Base-by-base conservation (phyloP, 305 asterid genomes). In the Fraxinus nigra region DNA sequence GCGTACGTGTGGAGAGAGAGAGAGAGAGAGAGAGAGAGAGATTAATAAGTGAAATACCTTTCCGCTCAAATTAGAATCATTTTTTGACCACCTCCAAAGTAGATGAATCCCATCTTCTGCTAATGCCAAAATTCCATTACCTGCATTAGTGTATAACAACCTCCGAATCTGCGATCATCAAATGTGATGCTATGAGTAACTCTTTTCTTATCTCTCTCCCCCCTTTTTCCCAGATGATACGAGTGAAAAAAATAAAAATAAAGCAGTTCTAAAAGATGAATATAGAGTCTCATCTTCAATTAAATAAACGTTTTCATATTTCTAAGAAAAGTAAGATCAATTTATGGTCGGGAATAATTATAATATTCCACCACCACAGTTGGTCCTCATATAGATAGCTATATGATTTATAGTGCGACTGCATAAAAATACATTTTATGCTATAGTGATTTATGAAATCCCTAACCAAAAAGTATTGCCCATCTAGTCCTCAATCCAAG, bases 101-200 rank as follows among this genome's bases (percentile, higher is more conserved):
- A 87, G 86, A 91, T 92, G 97, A 77, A 86, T 82, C 51, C 97
- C 97, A 76, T 90, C 88, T 86, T 85, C 92, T 78, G 89, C 92
- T 77, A 94, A 86, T 28, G 97, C 93, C 81, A 94, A 83, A 73
- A 93, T 83, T 51, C 84, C 91, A 78, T 90, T 88, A 72, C 98
- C 97, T 14, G 97, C 81, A 79, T 87, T 87, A 54, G 94, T 90
- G 88, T 93, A 94, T 9, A 81, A 79, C 89, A 94, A 84, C 89
- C 95, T 89, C 86, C 92, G 90, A 72, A 94, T 88, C 97, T 94
- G 92, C 84, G 90, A 85, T 70, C 82, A 84, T 76, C 79, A 76
- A 78, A 80, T 59, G 43, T 65, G 10, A 75, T 80, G 2, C 75
- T 59, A 28, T 69, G 22, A 69, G 43, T 35, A 37, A 75, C 18